These are phyloP conservation scores for Juglanconis sp. DNA, from an alignment of 2,329 filamentous ascomycete species.

Conservation along the genomic window DNA sequence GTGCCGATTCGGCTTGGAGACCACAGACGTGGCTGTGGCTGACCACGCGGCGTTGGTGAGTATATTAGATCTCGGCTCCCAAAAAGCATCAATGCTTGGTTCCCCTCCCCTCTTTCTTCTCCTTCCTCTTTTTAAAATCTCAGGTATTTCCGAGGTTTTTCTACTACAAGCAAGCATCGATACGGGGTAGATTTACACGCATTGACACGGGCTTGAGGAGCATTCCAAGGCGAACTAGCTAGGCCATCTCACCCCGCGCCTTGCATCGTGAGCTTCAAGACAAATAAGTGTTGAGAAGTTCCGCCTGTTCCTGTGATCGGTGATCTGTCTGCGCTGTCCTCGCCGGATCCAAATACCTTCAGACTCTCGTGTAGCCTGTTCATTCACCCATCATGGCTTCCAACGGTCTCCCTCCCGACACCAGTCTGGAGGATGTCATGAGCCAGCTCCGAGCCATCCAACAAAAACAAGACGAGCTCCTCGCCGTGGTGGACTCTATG, in stretches of 20 bases:
- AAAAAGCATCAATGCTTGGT: background rate
- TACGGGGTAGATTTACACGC: background rate
- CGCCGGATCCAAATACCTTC: background rate
- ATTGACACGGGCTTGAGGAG: background rate
- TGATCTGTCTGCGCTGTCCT: background rate
- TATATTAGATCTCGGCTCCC: constrained; percentile 9
- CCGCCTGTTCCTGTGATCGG: constrained; percentile 3
- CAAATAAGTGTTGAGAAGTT: background rate
- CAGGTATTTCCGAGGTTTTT: background rate
- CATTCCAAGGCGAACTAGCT: background rate
- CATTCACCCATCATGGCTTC: constrained; percentile 11
- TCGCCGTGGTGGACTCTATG: constrained; percentile 18
- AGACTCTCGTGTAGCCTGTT: background rate
- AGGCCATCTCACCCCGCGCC: background rate
- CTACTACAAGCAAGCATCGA: background rate
- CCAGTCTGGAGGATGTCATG: constrained; percentile 18
- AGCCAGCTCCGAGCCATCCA: constrained; percentile 17
- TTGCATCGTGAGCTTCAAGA: background rate
- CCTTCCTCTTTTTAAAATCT: background rate
- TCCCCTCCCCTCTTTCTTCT: background rate
- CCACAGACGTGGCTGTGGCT: constrained; percentile 1
- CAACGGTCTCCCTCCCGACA: constrained; percentile 8
- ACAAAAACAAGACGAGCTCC: constrained; percentile 18
- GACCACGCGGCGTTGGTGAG: constrained; percentile 3
- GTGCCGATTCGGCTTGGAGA: constrained; percentile 3